Evolutionary conservation across 805 yeast species (phyloP).

Genomic region (Ascoidea tarda): DNA sequence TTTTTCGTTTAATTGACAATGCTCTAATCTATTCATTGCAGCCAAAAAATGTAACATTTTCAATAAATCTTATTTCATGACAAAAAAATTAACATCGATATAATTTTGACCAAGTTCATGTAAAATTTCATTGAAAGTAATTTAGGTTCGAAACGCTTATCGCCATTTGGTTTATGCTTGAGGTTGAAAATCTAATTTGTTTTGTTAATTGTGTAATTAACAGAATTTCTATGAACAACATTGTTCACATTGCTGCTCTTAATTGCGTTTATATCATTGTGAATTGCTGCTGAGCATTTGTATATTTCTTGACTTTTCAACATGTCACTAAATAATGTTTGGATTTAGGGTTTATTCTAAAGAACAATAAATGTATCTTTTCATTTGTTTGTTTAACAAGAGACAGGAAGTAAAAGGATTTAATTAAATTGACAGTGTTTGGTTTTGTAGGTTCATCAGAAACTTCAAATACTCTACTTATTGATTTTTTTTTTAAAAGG

Average conservation of each 20-base stretch:
- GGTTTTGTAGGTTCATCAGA: not conserved
- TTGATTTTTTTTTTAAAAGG: too few relatives aligned
- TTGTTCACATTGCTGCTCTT: not conserved
- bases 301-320: not conserved
- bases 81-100: not conserved
- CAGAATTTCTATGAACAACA: not conserved
- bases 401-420: too few relatives aligned
- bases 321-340: not conserved
- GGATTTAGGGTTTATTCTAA: too few relatives aligned
- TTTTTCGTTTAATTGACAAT: not conserved
- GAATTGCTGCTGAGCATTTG: not conserved
- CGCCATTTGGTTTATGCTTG: not conserved
- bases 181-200: not conserved
- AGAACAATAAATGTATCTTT: too few relatives aligned
- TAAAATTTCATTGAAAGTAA: not conserved
- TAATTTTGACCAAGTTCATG: not conserved
- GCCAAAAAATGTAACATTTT: not conserved
- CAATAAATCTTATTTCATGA: not conserved
- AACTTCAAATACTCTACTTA: too few relatives aligned
- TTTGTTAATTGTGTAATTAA: not conserved
- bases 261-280: not conserved
- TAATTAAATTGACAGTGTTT: not conserved
- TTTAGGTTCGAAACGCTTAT: not conserved
- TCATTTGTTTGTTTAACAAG: too few relatives aligned
- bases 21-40: not conserved